A percentile compares a stretch with the other conserved stretches of the same genome.
These are phyloP conservation scores for Theobroma cacao DNA, from an alignment of 345 rosid species.

Conservation along the genomic window DNA sequence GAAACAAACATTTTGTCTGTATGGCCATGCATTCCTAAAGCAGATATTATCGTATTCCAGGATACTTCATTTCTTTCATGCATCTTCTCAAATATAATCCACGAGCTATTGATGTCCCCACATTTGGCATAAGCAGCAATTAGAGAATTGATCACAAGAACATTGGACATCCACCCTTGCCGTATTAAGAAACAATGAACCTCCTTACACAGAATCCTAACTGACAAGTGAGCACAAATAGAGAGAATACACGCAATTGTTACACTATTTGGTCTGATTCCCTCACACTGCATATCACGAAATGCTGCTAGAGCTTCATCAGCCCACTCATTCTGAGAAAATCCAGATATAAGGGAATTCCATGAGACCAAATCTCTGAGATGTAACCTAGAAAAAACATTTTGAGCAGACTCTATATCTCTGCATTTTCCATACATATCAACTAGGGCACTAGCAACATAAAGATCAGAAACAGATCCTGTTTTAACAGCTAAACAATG, in stretches of 20 bases:
- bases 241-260: slow-evolving; percentile 44
- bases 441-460: slow-evolving; percentile 44
- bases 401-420: slow-evolving; percentile 33
- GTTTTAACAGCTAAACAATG: slow-evolving; percentile 38
- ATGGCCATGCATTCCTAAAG: slow-evolving; percentile 43
- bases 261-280: slow-evolving; percentile 35
- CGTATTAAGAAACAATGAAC: slow-evolving; percentile 40
- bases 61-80: slow-evolving; percentile 32
- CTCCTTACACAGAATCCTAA: slow-evolving; percentile 35
- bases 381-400: slow-evolving; percentile 26
- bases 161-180: slow-evolving; percentile 26
- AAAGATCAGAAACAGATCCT: slow-evolving; percentile 24
- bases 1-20: slow-evolving; percentile 26
- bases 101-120: slow-evolving; percentile 32
- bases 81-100: slow-evolving; percentile 29
- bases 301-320: slow-evolving; percentile 37
- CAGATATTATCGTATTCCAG: slow-evolving; percentile 45
- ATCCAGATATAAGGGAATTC: slow-evolving; percentile 50
- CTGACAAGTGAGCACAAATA: slow-evolving; percentile 32
- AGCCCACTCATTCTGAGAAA: slow-evolving; percentile 28
- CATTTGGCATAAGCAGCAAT: slow-evolving; percentile 45
- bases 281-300: slow-evolving; percentile 32
- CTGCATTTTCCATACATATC: slow-evolving; percentile 45
- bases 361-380: slow-evolving; percentile 38
- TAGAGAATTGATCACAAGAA: slow-evolving; percentile 42